Conservation (phyloP, 2,329 filamentous ascomycete genomes). For the Pseudonectria buxi region DNA sequence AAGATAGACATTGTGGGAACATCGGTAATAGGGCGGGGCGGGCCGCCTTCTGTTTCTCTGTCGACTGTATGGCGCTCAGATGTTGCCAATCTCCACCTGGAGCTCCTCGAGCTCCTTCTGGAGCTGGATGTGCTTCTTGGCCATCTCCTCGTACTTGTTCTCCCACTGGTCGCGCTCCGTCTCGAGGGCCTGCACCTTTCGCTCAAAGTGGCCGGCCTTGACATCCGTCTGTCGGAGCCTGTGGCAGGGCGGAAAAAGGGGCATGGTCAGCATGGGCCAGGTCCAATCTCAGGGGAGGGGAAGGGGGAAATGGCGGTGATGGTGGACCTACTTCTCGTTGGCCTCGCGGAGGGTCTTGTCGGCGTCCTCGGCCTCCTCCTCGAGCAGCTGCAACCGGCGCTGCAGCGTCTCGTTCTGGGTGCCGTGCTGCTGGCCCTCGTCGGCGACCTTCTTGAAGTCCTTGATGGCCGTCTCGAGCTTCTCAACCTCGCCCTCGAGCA, state of each 20-base stretch:
- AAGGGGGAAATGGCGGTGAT: slow-evolving; percentile 15
- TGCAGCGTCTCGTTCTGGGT: slow-evolving; percentile 88
- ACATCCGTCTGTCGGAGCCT: slow-evolving; percentile 98
- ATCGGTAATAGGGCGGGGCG: not conserved
- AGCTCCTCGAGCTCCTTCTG: slow-evolving; percentile 92
- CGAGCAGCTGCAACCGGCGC: slow-evolving; percentile 88
- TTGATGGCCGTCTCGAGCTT: slow-evolving; percentile 80
- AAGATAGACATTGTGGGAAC: slow-evolving; percentile 1
- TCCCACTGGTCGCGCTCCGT: slow-evolving; percentile 90
- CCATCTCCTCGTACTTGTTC: slow-evolving; percentile 95
- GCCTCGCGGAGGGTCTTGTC: slow-evolving; percentile 95
- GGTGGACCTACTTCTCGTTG: slow-evolving; percentile 83
- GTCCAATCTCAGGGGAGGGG: not conserved
- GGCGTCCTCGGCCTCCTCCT: slow-evolving; percentile 95
- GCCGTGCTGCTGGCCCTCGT: slow-evolving; percentile 74
- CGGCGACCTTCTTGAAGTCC: slow-evolving; percentile 80
- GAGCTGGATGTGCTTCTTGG: slow-evolving; percentile 74
- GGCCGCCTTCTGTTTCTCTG: not conserved
- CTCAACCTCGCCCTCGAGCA: slow-evolving; percentile 86
- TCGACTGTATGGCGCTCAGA: slow-evolving; percentile 49
- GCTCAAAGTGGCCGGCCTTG: slow-evolving; percentile 98
- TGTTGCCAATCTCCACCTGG: slow-evolving; percentile 85
- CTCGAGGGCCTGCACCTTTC: slow-evolving; percentile 97
- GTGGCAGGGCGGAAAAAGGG: slow-evolving; percentile 10
- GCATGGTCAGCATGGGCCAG: slow-evolving; percentile 8